Percentiles rank a stretch among this genome's conserved stretches.
phyloP scores from a whole-genome alignment of 352 stramenopile genomes.

The Phytophthora niederhauseri region DNA sequence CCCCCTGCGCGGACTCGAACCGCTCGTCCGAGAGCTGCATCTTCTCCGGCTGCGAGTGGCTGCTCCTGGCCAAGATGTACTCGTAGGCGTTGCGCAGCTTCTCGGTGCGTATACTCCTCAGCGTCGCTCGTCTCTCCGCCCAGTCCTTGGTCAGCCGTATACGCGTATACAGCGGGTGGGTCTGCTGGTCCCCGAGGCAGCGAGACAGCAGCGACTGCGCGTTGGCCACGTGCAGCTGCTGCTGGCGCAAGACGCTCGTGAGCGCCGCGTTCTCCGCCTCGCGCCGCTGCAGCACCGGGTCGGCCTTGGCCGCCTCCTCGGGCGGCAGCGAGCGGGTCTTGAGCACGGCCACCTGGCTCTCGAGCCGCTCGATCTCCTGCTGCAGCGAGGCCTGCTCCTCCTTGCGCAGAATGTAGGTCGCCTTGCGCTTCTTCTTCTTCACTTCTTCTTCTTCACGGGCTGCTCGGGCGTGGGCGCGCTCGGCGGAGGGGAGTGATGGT shows the following conservation, averaged over 20 bases:
- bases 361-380: constrained; percentile 36
- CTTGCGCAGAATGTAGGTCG: constrained; percentile 43
- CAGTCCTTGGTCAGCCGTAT: constrained; percentile 30
- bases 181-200: constrained; percentile 36
- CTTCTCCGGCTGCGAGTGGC: constrained; percentile 35
- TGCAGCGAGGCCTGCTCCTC: constrained; percentile 41
- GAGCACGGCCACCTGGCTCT: constrained; percentile 45
- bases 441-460: constrained; percentile 24
- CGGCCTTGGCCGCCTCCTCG: constrained; percentile 22
- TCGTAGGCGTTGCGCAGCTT: constrained; percentile 35
- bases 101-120: constrained; percentile 30
- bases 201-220: constrained; percentile 43
- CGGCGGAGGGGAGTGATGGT: neutral
- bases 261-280: constrained; percentile 32
- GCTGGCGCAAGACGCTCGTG: constrained; percentile 24
- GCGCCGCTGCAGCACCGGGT: constrained; percentile 24
- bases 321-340: constrained; percentile 26
- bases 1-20: constrained; percentile 26
- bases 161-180: constrained; percentile 27
- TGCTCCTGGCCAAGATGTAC: constrained; percentile 36
- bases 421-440: constrained; percentile 38
- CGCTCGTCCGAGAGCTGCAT: constrained; percentile 36
- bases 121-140: constrained; percentile 21
- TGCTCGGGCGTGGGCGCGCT: neutral
- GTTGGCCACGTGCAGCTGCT: constrained; percentile 50